Evolutionary conservation across 257 asterid species (phyloP), one percentile per base, ranked within the genome.

Genomic region (Handroanthus guayacan): DNA sequence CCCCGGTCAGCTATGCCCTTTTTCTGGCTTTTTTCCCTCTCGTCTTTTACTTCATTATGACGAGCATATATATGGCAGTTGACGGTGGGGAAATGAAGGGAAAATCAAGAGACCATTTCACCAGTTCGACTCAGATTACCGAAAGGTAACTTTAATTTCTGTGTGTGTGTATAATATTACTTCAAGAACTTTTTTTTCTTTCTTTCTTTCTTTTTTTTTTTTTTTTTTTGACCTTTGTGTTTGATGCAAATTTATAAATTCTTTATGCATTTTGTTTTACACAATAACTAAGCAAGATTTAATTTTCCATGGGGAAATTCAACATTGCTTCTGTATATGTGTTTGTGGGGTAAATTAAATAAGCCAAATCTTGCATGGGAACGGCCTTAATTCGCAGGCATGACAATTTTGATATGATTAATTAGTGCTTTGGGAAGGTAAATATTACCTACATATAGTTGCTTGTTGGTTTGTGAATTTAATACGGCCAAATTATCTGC

Each of bases 91-190:
- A 25, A 25, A 1, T 1, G 31, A 17, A 12, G 39, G 47, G 58
- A 48, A 34, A 20, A 70, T 47, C 72, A 20, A 16, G 69, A 55
- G 16, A n/a, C 55, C 71, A 45, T 58, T 36, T 77, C 72, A 47
- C 52, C 31, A 13, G 52, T 72, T 70, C 61, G 54, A 18, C 50
- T 54, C 68, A 39, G 14, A 51, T 50, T 25, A 25, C 31, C 13
- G 7, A 78, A 75, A 82, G 81, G 81, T 69, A 18, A 51, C 41
- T 75, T n/a, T n/a, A n/a, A n/a, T n/a, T n/a, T n/a, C n/a, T n/a
- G n/a, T n/a, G n/a, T n/a, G n/a, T n/a, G n/a, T n/a, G n/a, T n/a
- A n/a, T n/a, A n/a, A n/a, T n/a, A n/a, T n/a, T n/a, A n/a, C n/a
- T n/a, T n/a, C n/a, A n/a, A n/a, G n/a, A n/a, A n/a, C n/a, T n/a